Evolutionary conservation across 2,329 filamentous ascomycete genomes (phyloP).

Genomic region (Trichophyton rubrum): DNA sequence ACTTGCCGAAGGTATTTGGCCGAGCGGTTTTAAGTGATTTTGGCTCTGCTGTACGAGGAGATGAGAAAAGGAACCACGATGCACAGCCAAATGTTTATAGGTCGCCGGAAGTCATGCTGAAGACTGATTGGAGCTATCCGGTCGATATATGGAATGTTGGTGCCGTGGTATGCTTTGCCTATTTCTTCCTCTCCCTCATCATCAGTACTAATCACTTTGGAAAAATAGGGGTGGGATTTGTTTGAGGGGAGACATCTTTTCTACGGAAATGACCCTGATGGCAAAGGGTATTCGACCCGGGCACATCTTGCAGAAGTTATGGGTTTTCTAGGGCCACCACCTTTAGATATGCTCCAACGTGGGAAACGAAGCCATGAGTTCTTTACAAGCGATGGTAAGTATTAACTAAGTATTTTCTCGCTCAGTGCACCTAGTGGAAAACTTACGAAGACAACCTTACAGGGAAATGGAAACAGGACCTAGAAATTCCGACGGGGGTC

Average conservation of each 20-base stretch:
- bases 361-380: conserved; percentile 28
- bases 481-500: conserved; percentile 10
- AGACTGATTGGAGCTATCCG: conserved; percentile 33
- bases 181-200: neutral
- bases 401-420: neutral
- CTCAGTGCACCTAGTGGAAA: neutral
- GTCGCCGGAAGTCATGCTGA: conserved; percentile 36
- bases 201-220: neutral
- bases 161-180: conserved; percentile 32
- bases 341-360: conserved; percentile 23
- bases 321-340: conserved; percentile 32
- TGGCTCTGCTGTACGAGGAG: conserved; percentile 25
- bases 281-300: conserved; percentile 26
- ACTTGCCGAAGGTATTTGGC: conserved; percentile 23
- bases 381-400: conserved; percentile 29
- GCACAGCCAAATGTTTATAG: conserved; percentile 29
- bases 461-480: conserved; percentile 17
- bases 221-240: conserved; percentile 33
- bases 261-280: conserved; percentile 27
- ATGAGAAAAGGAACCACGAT: conserved; percentile 32
- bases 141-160: conserved; percentile 43
- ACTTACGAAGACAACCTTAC: neutral
- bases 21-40: conserved; percentile 28
- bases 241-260: conserved; percentile 38
- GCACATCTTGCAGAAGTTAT: conserved; percentile 38